Base-by-base conservation (phyloP, 352 stramenopile species). In the Phytophthora foliorum region DNA sequence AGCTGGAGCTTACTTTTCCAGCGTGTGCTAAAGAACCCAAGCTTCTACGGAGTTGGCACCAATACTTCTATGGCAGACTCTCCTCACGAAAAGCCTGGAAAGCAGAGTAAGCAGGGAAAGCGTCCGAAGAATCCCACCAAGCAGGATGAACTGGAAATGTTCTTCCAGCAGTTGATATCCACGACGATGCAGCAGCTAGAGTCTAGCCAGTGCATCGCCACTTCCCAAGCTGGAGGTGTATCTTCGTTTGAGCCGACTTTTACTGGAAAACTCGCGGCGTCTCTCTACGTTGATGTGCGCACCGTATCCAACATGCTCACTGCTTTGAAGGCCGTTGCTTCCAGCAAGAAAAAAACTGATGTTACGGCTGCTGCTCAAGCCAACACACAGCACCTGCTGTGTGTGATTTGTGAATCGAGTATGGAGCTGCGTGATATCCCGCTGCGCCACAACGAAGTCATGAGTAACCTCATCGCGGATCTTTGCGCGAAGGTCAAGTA, bases 381-480 rank as follows among this genome's bases (percentile, higher is more conserved):
- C 6, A 62, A 66, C 51, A 79, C 74, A 32, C 54, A 75, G 21
- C 61, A 64, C 11, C 39, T 89, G 55, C 59, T 93, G 17, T 78
- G 80, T 25, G 74, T 89, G 10, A 74, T 93, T 27, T 92, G 88
- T 34, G 75, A 87, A 51, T 84, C 81, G 6, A 87, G 91, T 54
- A 56, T 85, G 55, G 98, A 99, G 80, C 98, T 99, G 62, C 86
- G 92, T 66, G 96, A 99, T 9, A 82, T 90, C 44, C 98, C 98
- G 24, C 86, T 99, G 38, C 92, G 98, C 5, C 98, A 99, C 76
- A 99, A 99, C 68, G 98, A 99, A 80, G 92, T 99, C 65, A 81
- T 96, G 68, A 92, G 82, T 51, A 75, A 85, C 17, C 56, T 94
- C 1, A 73, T 90, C 21, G 25, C 49, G 0, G 81, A 92, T 38